Evolutionary conservation across 139 green algal genomes (phyloP).

Genomic region (Dunaliella primolecta): DNA sequence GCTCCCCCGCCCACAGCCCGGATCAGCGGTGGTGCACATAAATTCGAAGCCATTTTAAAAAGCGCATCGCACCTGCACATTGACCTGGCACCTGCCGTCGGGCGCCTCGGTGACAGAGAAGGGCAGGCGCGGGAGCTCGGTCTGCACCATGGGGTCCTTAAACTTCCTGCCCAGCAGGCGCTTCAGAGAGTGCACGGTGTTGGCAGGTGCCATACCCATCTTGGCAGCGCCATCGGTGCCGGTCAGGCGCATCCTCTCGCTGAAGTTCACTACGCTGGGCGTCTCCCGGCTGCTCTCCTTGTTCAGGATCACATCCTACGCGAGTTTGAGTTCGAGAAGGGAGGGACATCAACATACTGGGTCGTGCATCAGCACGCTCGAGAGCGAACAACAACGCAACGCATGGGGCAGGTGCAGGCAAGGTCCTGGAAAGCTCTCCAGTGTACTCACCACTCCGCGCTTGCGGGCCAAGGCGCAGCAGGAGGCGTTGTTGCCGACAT

Average conservation of each 20-base stretch:
- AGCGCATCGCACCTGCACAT: conserved; percentile 46
- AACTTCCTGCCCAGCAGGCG: conserved; percentile 91
- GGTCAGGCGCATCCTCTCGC: conserved; percentile 77
- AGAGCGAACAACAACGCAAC: neutral
- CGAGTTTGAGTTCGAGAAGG: conserved; percentile 21
- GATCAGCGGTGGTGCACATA: too few species aligned
- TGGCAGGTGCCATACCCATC: conserved; percentile 86
- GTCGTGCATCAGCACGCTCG: too few species aligned
- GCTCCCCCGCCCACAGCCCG: too few species aligned
- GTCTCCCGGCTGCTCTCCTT: conserved; percentile 94
- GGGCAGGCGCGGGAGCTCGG: conserved; percentile 69
- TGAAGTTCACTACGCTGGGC: conserved; percentile 86
- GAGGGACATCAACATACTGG: conserved; percentile 25
- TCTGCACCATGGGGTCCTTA: conserved; percentile 72
- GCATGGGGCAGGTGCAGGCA: conserved; percentile 9
- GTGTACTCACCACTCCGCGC: conserved; percentile 62
- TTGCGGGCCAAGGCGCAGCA: conserved; percentile 87
- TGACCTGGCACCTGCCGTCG: conserved; percentile 71
- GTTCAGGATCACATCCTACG: conserved; percentile 93
- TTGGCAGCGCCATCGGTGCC: conserved; percentile 73
- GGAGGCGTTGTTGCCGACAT: conserved; percentile 85
- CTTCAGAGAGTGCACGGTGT: conserved; percentile 92
- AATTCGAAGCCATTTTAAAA: too few species aligned
- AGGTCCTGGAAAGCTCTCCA: neutral
- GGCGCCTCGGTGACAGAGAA: conserved; percentile 72